phyloP scores from a whole-genome alignment of 352 stramenopile genomes.

The Pelagophyceae sp. region DNA sequence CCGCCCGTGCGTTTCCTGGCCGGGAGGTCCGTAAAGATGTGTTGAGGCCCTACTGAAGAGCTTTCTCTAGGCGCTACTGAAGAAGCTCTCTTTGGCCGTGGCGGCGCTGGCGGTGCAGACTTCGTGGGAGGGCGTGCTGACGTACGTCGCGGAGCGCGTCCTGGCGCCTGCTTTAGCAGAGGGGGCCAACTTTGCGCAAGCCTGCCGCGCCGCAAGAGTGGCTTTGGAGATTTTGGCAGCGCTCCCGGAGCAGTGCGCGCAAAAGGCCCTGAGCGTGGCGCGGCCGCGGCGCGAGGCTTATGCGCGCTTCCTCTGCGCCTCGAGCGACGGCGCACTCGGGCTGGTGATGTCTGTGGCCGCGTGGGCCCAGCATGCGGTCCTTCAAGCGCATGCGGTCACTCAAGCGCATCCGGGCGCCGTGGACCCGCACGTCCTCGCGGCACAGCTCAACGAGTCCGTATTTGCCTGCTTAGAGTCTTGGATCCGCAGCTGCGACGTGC shows the following conservation, averaged over 20 bases:
- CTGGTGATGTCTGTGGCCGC: neutral
- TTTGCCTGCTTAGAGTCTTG: neutral
- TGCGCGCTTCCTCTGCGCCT: neutral
- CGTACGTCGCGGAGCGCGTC: neutral
- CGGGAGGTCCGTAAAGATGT: too few relatives aligned
- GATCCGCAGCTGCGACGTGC: conserved; percentile 1
- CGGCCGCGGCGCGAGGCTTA: neutral
- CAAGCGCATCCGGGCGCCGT: neutral
- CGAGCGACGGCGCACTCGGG: neutral
- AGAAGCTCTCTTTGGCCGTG: conserved; percentile 6
- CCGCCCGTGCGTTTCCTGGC: too few relatives aligned
- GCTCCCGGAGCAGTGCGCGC: conserved; percentile 15
- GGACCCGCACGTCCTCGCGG: neutral
- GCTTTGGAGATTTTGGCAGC: conserved; percentile 3
- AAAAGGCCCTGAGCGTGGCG: neutral
- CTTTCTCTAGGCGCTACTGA: neutral
- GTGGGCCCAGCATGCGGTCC: neutral
- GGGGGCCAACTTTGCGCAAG: neutral
- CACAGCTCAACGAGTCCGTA: neutral
- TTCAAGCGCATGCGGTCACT: neutral
- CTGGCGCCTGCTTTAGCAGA: neutral
- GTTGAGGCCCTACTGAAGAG: too few relatives aligned
- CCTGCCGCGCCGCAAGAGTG: neutral
- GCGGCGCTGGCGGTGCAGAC: conserved; percentile 11
- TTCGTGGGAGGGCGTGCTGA: neutral